Percentiles rank a stretch among this genome's conserved stretches.
Conservation (phyloP, 805 yeast genomes). For the Candida dajiaensis region DNA sequence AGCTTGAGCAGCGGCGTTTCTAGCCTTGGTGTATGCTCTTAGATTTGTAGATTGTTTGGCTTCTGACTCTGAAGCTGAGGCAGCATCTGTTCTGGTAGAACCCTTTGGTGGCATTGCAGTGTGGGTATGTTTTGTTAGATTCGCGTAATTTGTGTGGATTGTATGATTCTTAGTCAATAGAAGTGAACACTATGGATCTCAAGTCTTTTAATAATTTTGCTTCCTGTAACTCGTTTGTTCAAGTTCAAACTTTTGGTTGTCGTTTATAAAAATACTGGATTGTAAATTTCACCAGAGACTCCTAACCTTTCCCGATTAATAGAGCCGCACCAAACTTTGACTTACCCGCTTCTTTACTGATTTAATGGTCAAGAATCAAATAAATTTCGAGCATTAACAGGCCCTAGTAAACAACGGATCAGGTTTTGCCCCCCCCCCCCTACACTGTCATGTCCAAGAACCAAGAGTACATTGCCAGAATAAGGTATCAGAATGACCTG, state of each 20-base stretch:
- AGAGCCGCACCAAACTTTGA: neutral
- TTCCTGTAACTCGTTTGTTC: too few relatives aligned
- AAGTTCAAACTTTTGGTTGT: too few relatives aligned
- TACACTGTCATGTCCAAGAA: constrained; percentile 35
- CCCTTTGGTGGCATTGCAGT: constrained; percentile 2
- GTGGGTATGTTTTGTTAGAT: too few relatives aligned
- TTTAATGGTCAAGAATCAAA: neutral
- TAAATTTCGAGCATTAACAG: neutral
- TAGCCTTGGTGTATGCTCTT: constrained; percentile 51
- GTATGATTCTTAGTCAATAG: too few relatives aligned
- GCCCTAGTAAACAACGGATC: neutral
- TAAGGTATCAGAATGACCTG: constrained; percentile 76
- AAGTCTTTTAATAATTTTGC: too few relatives aligned
- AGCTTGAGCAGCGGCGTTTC: constrained; percentile 38
- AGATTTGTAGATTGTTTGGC: constrained; percentile 15
- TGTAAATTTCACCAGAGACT: neutral
- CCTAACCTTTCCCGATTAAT: neutral
- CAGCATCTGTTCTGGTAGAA: constrained; percentile 6
- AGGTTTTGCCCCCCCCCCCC: too few relatives aligned
- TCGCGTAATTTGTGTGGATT: neutral
- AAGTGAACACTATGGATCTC: too few relatives aligned
- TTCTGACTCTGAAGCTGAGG: constrained; percentile 22
- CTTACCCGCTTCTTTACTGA: neutral
- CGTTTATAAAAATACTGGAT: neutral
- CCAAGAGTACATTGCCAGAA: constrained; percentile 76